Conservation (phyloP, 768 basidiomycete species). For the Boletus patriciae region DNA sequence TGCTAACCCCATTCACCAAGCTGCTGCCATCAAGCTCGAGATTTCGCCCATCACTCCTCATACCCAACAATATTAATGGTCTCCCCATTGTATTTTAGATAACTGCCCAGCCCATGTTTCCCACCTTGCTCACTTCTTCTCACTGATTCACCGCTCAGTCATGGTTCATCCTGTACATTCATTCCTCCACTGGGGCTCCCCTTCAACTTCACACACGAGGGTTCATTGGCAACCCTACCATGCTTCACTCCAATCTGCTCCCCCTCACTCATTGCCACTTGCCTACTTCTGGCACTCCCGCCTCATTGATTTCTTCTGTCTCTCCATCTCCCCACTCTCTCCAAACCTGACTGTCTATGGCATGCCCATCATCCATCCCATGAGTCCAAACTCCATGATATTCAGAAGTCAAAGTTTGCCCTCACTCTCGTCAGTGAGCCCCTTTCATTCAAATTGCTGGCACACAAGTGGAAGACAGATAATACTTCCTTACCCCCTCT, state of each 20-base stretch:
- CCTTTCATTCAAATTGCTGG: not conserved
- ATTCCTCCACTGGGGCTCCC: conserved; percentile 70
- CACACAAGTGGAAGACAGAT: conserved; percentile 12
- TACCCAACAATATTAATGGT: conserved; percentile 33
- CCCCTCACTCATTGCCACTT: conserved; percentile 23
- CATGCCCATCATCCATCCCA: no score
- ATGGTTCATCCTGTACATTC: conserved; percentile 43
- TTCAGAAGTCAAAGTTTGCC: conserved; percentile 53
- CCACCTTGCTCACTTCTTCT: not conserved
- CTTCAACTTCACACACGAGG: conserved; percentile 59
- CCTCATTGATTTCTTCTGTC: no score
- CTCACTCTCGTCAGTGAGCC: no score
- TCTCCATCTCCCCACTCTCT: no score
- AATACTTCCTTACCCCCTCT: conserved; percentile 38
- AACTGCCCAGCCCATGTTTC: conserved; percentile 16
- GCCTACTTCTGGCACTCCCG: conserved; percentile 36
- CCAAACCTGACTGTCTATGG: no score
- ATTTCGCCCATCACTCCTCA: conserved; percentile 13
- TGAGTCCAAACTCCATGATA: conserved; percentile 30
- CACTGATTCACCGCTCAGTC: conserved; percentile 5
- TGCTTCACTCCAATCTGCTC: conserved; percentile 38
- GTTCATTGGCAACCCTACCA: conserved; percentile 83
- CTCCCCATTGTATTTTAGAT: conserved; percentile 39
- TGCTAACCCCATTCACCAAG: conserved; percentile 21
- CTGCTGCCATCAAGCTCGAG: conserved; percentile 13